Evolutionary conservation across 768 basidiomycete genomes (phyloP), one percentile per base, ranked within the genome.

Genomic region (Pluteus cervinus): DNA sequence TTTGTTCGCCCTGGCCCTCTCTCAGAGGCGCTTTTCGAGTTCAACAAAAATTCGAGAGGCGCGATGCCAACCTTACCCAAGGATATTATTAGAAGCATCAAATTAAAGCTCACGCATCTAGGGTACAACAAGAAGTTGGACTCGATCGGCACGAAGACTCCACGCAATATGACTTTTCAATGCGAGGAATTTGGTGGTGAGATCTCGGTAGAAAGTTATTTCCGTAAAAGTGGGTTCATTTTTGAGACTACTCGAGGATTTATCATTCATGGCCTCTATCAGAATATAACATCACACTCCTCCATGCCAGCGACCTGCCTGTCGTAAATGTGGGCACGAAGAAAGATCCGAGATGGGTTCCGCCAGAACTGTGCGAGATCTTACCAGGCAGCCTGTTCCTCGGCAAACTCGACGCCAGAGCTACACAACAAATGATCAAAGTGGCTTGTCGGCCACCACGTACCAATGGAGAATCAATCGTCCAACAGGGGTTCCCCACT

Each of bases 351-450:
- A 35, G 22, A 12, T 73, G 55, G 47, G 56, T 86, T 1, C 86
- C 86, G 0, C 76, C 81, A 1, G 86, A 89, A 52, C 34, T 89
- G 1, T 88, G 86, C 60, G 60, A 73, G 16, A 82, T 89, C 34
- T 54, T 66, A 7, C 56, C 69, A 0, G 78, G 78, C 5, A 73
- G 75, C 44, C 63, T 79, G 0, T 84, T 73, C 56, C 62, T 67
- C 15, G 80, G 73, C 5, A 75, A 69, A 41, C 75, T 88, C 2
- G 68, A 57, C 39, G 75, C 74, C n/a, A 62, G 49, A 5, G 78
- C 82, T 48, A 85, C 82, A 0, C 60, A 75, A 0, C 56, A 65
- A n/a, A 88, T 89, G 86, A 81, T 89, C 40, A 63, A 62, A 28
- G 61, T 61, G 37, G 86, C 86, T 0, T 82, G 79, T 55, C 78